A percentile compares a stretch with the other conserved stretches of the same genome.
These are phyloP conservation scores for Penicillium robsamsonii DNA, from an alignment of 495 filamentous ascomycete genomes.

Conservation along the genomic window DNA sequence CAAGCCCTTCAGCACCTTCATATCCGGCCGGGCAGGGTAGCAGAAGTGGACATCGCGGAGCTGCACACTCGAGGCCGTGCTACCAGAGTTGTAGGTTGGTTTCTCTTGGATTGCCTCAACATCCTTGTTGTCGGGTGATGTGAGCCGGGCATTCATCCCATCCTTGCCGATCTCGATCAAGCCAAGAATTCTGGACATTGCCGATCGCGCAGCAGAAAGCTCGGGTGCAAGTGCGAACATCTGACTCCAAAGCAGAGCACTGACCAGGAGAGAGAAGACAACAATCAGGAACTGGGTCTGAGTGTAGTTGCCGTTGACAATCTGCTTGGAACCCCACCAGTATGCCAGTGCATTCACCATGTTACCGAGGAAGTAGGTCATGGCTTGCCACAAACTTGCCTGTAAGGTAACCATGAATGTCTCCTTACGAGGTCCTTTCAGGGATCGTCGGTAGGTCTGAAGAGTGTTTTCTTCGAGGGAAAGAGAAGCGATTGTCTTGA, in stretches of 20 bases:
- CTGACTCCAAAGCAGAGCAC: conserved; percentile 59
- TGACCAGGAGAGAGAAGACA: conserved; percentile 53
- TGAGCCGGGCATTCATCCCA: conserved; percentile 24
- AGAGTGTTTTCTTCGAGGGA: conserved; percentile 42
- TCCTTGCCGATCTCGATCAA: conserved; percentile 46
- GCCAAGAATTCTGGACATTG: conserved; percentile 42
- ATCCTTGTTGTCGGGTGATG: conserved; percentile 4
- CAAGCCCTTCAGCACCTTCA: conserved; percentile 49
- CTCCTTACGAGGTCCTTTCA: conserved; percentile 43
- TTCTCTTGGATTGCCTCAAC: conserved; percentile 23
- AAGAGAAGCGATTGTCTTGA: conserved; percentile 52
- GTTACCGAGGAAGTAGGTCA: conserved; percentile 50
- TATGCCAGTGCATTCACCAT: conserved; percentile 63
- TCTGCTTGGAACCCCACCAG: conserved; percentile 62
- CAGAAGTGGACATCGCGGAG: conserved; percentile 55
- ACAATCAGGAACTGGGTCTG: conserved; percentile 62
- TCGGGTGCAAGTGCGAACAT: conserved; percentile 63
- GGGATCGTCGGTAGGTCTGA: conserved; percentile 33
- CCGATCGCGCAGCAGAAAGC: conserved; percentile 47
- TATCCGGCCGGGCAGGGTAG: conserved; percentile 56
- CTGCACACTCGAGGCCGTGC: conserved; percentile 41
- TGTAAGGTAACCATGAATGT: conserved; percentile 43
- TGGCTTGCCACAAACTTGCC: conserved; percentile 50
- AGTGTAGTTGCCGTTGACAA: conserved; percentile 53
- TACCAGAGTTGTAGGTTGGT: conserved; percentile 23